Base-by-base conservation (phyloP, 768 basidiomycete genomes). In the Cantharellus cinnabarinus region DNA sequence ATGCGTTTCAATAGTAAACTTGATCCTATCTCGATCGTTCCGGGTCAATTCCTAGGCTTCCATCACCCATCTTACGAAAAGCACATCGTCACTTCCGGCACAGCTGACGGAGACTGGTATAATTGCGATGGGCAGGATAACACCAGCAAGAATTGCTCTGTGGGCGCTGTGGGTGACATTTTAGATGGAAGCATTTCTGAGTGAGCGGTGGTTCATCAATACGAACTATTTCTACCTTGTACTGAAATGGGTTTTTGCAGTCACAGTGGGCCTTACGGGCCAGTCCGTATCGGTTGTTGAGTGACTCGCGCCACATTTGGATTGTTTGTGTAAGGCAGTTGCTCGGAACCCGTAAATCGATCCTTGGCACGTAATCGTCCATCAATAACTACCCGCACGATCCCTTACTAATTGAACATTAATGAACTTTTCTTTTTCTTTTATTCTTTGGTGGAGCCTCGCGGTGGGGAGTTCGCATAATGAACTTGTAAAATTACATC, bases 41-140 rank as follows among this genome's bases (percentile, higher is more conserved):
- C 58, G 34, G 5, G 60, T 20, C n/a, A 57, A 37, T 37, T 37
- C 10, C 38, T 54, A 10, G 52, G 52, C 10, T 54, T 10, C 38
- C 14, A 10, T 54, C 52, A 54, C 52, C 52, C 52, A 54, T 54
- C 52, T 29, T 55, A 55, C 15, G 57, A 39, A 57, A 55, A 15
- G 5, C 61, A 56, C 40, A 57, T 62, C 15, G 40, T 41, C 4
- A 41, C 3, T n/a, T 4, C 3, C 35, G 52, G 52, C 35, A 10
- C 35, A 10, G 52, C 52, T 10, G 52, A 10, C 7, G 41, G 40
- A 4, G 50, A 7, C 20, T 60, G 59, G 59, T 60, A 61, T 41
- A 34, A 4, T n/a, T 61, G 60, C 42, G 35, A 38, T 64, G 60
- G 60, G 29, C 42, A 61, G 34, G 60, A 61, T 41, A 61, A 61